Percentiles rank a stretch among this genome's conserved stretches.
Conservation (phyloP, 768 basidiomycete genomes). For the Lactarius evosmus region DNA sequence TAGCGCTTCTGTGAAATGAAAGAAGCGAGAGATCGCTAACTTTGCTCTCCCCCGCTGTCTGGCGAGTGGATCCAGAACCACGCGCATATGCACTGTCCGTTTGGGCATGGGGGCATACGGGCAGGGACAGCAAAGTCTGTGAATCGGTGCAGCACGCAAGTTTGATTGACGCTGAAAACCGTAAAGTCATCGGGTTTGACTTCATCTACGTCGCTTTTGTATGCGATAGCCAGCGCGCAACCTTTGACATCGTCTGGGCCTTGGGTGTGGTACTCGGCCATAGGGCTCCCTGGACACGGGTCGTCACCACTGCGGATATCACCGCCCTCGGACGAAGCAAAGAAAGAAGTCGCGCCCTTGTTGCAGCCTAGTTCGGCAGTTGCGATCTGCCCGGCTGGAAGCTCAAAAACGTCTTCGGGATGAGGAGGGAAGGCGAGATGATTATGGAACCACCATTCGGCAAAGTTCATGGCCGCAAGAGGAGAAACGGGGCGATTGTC, state of each 20-base stretch:
- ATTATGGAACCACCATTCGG: constrained; percentile 59
- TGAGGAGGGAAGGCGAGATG: constrained; percentile 60
- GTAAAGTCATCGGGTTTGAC: not conserved
- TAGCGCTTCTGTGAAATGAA: not conserved
- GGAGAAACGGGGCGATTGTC: constrained; percentile 61
- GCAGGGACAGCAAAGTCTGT: not conserved
- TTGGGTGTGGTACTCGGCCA: constrained; percentile 51
- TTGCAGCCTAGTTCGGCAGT: constrained; percentile 55
- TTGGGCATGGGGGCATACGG: constrained; percentile 55
- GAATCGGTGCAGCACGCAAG: not conserved
- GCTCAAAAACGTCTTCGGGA: constrained; percentile 51
- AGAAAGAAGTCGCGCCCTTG: constrained; percentile 60
- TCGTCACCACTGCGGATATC: constrained; percentile 52
- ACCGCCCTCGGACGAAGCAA: constrained; percentile 49
- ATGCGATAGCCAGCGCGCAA: not conserved
- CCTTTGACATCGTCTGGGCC: constrained; percentile 48
- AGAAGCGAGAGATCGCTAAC: constrained; percentile 36
- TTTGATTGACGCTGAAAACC: not conserved
- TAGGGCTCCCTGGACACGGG: constrained; percentile 48
- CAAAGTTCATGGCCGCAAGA: constrained; percentile 39
- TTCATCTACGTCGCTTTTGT: not conserved
- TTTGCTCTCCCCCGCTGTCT: constrained; percentile 61
- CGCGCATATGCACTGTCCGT: constrained; percentile 62
- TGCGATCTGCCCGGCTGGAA: constrained; percentile 55
- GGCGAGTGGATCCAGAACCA: constrained; percentile 72